Evolutionary conservation across 768 basidiomycete genomes (phyloP), one percentile per base, ranked within the genome.

Genomic region (Kwoniella mangroviensis): DNA sequence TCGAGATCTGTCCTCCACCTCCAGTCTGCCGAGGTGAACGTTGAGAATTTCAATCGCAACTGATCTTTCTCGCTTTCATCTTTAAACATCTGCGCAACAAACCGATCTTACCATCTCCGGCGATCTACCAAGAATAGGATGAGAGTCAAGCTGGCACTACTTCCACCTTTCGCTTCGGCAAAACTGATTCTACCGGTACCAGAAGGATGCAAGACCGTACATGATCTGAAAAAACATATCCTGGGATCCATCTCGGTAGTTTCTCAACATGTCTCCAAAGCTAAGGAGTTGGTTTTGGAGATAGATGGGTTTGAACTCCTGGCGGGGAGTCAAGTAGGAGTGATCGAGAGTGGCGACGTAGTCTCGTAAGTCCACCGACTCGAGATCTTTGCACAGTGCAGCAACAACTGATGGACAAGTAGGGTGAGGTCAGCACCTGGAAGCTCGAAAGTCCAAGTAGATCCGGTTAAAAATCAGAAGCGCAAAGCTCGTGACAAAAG

Each of bases 271-370:
- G 64, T 55, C 11, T 43, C 53, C 1, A 53, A 56, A 51, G 63
- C 51, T 4, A 68, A 42, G 28, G 75, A 77, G 40, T 17, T 80
- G 3, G 65, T 67, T 7, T 54, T 80, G 28, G 72, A 76, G 51
- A 71, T 80, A 24, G 79, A 80, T 21, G 79, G 79, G 19, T 80
- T 80, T 51, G 77, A 80, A 68, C 68, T 80, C 75, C 79, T 98
- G 74, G 86, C 83, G 76, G 87, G 89, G 26, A 90, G 88, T 7
- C 92, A 91, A 4, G 85, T 93, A 4, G 87, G 91, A 56, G 88
- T 97, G 0, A 76, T 91, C n/a, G 91, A 92, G 88, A 70, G 92
- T 21, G 85, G 85, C 6, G 81, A 82, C 66, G 73, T 80, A 0
- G 70, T 80, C 11, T 68, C 58, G 79, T 78, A 53, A 71, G 79